Percentiles rank a stretch among this genome's conserved stretches.
Evolutionary conservation across 345 rosid species (phyloP).

Genomic region (Citrus inodora): DNA sequence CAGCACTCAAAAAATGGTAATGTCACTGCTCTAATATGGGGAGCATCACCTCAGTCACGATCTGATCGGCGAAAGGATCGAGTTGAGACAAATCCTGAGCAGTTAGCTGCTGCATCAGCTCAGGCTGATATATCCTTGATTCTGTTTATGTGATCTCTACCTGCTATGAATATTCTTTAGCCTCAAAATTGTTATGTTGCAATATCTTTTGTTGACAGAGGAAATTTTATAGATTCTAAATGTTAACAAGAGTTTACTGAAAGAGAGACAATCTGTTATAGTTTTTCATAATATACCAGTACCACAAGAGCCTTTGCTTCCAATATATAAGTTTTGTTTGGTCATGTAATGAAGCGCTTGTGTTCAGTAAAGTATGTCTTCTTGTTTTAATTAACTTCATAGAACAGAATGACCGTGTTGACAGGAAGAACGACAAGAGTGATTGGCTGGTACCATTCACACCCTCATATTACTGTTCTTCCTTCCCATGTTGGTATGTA

Average conservation of each 20-base stretch:
- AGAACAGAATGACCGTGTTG: conserved; percentile 78
- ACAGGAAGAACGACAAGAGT: conserved; percentile 90
- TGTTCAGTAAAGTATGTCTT: neutral
- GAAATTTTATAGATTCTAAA: neutral
- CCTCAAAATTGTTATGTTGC: neutral
- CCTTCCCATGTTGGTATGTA: conserved; percentile 95
- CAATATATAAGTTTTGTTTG: neutral
- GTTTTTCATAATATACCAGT: no score
- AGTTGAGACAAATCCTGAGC: conserved; percentile 98
- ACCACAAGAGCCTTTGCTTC: neutral
- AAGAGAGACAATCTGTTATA: no score
- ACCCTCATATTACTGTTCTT: conserved; percentile 96
- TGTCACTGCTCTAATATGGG: conserved; percentile 89
- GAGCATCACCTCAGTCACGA: conserved; percentile 94
- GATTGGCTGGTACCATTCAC: conserved; percentile 99
- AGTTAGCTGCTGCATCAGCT: conserved; percentile 97
- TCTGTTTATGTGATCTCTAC: conserved; percentile 3
- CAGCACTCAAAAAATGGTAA: conserved; percentile 73
- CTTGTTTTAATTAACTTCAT: conserved; percentile 33
- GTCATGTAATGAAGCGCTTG: neutral
- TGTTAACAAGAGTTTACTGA: neutral
- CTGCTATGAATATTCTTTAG: neutral
- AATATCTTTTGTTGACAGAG: neutral
- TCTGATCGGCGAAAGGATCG: conserved; percentile 95
- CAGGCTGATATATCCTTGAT: conserved; percentile 96